Evolutionary conservation across 805 yeast species (phyloP).

Genomic region (Zygosaccharomyces gambellarensis): DNA sequence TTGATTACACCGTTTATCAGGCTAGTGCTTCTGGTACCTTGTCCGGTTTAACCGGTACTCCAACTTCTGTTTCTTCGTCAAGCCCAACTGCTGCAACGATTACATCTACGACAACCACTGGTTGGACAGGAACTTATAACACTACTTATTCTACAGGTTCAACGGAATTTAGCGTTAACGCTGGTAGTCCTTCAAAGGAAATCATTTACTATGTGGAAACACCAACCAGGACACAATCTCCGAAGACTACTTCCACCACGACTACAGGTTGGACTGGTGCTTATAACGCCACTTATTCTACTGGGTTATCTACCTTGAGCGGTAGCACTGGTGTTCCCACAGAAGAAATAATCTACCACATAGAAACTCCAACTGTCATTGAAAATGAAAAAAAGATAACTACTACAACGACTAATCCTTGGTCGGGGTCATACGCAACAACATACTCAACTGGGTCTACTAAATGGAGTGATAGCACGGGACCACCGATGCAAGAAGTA

Average conservation of each 20-base stretch:
- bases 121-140: slow-evolving; percentile 18
- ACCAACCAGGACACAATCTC: slow-evolving; percentile 6
- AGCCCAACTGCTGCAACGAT: slow-evolving; percentile 1
- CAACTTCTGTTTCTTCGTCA: slow-evolving; percentile 1
- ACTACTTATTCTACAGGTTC: slow-evolving; percentile 19
- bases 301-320: slow-evolving; percentile 13
- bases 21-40: slow-evolving; percentile 19
- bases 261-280: slow-evolving; percentile 21
- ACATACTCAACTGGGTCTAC: slow-evolving; percentile 18
- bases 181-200: slow-evolving; percentile 10
- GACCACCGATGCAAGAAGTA: slow-evolving; percentile 10
- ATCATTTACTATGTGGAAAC: slow-evolving; percentile 15
- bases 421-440: slow-evolving; percentile 18
- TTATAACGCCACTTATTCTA: slow-evolving; percentile 18
- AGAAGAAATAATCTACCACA: slow-evolving; percentile 14
- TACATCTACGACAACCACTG: slow-evolving; percentile 6
- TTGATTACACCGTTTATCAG: slow-evolving; percentile 14
- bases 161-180: slow-evolving; percentile 11
- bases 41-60: slow-evolving; percentile 9
- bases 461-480: slow-evolving; percentile 7
- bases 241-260: slow-evolving; percentile 7
- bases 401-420: slow-evolving; percentile 14
- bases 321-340: slow-evolving; percentile 11
- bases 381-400: background rate
- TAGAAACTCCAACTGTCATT: slow-evolving; percentile 10